Base-by-base conservation (phyloP, 2,329 filamentous ascomycete genomes). In the Fusarium brevicatenulatum region DNA sequence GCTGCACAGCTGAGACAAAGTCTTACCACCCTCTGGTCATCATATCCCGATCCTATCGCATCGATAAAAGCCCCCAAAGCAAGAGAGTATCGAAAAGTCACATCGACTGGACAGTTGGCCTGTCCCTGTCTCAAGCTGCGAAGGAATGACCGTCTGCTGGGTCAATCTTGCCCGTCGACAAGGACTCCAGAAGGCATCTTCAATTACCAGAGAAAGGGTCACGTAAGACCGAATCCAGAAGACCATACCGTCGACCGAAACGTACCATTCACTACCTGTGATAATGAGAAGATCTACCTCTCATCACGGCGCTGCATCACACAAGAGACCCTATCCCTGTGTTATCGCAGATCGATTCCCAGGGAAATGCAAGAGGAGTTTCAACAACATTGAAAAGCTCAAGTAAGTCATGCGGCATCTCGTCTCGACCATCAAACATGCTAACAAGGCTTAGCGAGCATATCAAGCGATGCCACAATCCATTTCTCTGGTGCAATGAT, bases 371-470 rank as follows among this genome's bases (percentile, higher is more conserved):
- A 8, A 57, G 2, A 68, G 46, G 18, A n/a, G 18, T 2, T 69
- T 69, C 9, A 40, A 21, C 1, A 69, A 11, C 5, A 64, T 69
- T 9, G 50, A 64, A 16, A 69, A 64, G 28, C 65, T 37, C 9
- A 69, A 69, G 66, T 69, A 1, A 18, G 66, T 21, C 15, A 8
- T 16, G 4, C 0, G 2, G 3, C 0, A 8, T 4, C 13, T 2
- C 36, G 0, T 2, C 4, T 0, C 1, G 9, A 7, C 9, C 4
- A 12, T 2, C 9, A 8, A 9, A 12, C 18, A 13, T 37, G 15
- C 50, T 68, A 50, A 68, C 34, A 16, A 7, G 5, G 1, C 2
- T 13, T 2, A 69, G 66, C 15, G 66, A 69, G 2, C 66, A 68
- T 3, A 25, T 68, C 4, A 68, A 68, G 9, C 10, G 66, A 13